Evolutionary conservation across 805 yeast genomes (phyloP), one percentile per base, ranked within the genome.

Genomic region (Nakazawaea populi): DNA sequence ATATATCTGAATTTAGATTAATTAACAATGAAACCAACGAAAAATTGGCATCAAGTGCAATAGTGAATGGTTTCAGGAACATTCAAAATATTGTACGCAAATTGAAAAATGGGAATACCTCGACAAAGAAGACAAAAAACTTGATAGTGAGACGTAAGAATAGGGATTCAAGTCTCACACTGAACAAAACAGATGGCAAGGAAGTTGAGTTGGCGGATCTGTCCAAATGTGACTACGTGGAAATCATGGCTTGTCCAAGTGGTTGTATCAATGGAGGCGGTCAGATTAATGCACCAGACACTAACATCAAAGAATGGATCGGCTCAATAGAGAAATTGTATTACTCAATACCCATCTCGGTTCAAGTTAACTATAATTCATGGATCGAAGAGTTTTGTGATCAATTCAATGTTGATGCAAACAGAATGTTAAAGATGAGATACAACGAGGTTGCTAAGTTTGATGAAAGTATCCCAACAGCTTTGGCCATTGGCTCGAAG

Each of bases 251-350:
- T 0, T 94, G 99, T 65, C 99, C 99, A 5, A 90, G 89, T 31
- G 99, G 99, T 1, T 94, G 98, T 62, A 87, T 91, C 51, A 94
- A 92, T 61, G 99, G 99, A 9, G 98, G 99, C 27, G 99, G 99
- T 0, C 91, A 90, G 59, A 77, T 89, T 18, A 75, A 79, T 4
- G 73, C 73, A 5, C 80, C 81, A 0, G 55, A 59, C 1, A 57
- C 57, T 0, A 32, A 53, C 5, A 43, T 55, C 32, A 71, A 81
- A 62, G 72, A 66, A 14, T 79, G 81, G 84, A 62, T 76, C 27
- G 58, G 58, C 8, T 55, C 65, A 28, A 73, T 73, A 4, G 59
- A 64, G 18, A 55, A 60, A 2, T 59, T 66, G 42, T 75, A 79
- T 62, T 55, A 58, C 14, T 47, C 57, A 7, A 70, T 75, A 7